These are phyloP conservation scores for Apiospora rasikravindrae DNA, from an alignment of 2,329 filamentous ascomycete species.

Conservation along the genomic window DNA sequence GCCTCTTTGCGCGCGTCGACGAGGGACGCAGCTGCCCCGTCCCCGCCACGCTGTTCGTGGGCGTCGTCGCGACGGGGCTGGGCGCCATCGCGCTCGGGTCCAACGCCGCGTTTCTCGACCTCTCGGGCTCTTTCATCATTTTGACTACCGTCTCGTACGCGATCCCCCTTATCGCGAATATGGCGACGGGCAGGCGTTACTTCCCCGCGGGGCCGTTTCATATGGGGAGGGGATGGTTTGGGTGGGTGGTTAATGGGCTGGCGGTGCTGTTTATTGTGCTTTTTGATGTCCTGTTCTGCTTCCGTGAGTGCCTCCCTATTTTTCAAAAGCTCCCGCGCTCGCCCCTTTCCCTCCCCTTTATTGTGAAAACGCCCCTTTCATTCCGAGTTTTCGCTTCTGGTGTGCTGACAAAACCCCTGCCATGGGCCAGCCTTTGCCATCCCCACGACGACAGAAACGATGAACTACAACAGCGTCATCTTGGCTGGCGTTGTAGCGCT, in stretches of 20 bases:
- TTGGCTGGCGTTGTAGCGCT: slow-evolving; percentile 53
- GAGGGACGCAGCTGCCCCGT: slow-evolving; percentile 62
- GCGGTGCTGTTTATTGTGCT: slow-evolving; percentile 58
- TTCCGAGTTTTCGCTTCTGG: no score
- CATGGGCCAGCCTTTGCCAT: slow-evolving; percentile 43
- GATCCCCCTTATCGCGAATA: slow-evolving; percentile 53
- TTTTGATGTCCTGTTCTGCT: slow-evolving; percentile 65
- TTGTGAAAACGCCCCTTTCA: not conserved
- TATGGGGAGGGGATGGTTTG: slow-evolving; percentile 50
- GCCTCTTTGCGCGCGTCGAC: slow-evolving; percentile 58
- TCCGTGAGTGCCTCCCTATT: slow-evolving; percentile 48
- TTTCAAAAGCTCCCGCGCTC: not conserved
- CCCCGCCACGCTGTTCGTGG: slow-evolving; percentile 61
- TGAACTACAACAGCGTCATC: slow-evolving; percentile 62
- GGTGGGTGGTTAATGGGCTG: slow-evolving; percentile 53
- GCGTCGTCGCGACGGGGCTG: slow-evolving; percentile 55
- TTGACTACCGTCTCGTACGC: slow-evolving; percentile 61
- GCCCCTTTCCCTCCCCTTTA: not conserved
- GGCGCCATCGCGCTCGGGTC: slow-evolving; percentile 63
- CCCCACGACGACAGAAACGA: slow-evolving; percentile 46
- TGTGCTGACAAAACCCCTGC: slow-evolving; percentile 18
- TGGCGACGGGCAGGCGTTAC: slow-evolving; percentile 55
- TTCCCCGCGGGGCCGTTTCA: slow-evolving; percentile 59
- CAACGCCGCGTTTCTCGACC: slow-evolving; percentile 59
- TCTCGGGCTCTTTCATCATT: slow-evolving; percentile 63